These are phyloP conservation scores for Bisporella sp. DNA, from an alignment of 2,329 filamentous ascomycete species.

Conservation along the genomic window DNA sequence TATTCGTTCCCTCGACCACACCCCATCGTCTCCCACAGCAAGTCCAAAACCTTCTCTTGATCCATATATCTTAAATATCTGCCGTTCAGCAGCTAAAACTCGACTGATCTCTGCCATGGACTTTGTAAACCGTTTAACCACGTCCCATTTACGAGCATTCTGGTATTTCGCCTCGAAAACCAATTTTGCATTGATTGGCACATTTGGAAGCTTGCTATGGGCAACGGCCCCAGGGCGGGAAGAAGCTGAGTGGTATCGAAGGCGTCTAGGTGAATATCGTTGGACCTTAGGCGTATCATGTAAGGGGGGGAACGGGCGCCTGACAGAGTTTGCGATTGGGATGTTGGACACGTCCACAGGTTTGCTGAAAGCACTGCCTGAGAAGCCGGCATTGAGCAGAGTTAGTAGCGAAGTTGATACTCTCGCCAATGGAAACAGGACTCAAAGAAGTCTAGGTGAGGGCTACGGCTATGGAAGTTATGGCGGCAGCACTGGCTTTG, in stretches of 20 bases:
- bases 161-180: slow-evolving; percentile 87
- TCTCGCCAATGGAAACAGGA: slow-evolving; percentile 8
- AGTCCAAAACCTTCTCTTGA: slow-evolving; percentile 47
- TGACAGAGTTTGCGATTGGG: slow-evolving; percentile 68
- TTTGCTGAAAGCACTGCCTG: slow-evolving; percentile 60
- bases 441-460: slow-evolving; percentile 16
- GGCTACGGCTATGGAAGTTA: slow-evolving; percentile 14
- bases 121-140: slow-evolving; percentile 87
- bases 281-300: slow-evolving; percentile 89
- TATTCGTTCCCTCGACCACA: slow-evolving; percentile 64
- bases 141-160: slow-evolving; percentile 79
- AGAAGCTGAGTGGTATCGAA: slow-evolving; percentile 88
- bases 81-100: slow-evolving; percentile 87
- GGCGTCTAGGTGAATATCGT: slow-evolving; percentile 78
- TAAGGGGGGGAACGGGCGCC: slow-evolving; percentile 49
- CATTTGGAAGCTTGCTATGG: slow-evolving; percentile 85
- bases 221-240: slow-evolving; percentile 81
- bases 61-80: slow-evolving; percentile 83
- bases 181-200: slow-evolving; percentile 92
- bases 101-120: slow-evolving; percentile 94
- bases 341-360: slow-evolving; percentile 69
- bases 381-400: slow-evolving; percentile 61
- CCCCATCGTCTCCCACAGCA: slow-evolving; percentile 30
- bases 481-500: slow-evolving; percentile 15
- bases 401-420: slow-evolving; percentile 27